phyloP scores from a whole-genome alignment of 2,329 filamentous ascomycete genomes.

The Cladosporium sp. region DNA sequence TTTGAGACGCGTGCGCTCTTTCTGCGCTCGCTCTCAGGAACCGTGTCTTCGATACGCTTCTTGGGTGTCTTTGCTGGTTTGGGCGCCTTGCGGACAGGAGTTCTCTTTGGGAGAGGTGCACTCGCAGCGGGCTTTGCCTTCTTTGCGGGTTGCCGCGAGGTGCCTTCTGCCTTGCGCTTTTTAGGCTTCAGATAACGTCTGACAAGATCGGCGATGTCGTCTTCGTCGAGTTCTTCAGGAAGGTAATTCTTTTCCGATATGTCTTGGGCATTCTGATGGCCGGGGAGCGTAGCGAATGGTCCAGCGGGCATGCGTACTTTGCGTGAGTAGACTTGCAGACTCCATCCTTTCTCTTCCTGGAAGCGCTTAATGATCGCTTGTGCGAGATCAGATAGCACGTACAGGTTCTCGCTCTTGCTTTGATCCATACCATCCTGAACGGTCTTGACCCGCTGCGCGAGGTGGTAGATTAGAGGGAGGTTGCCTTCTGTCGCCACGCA shows the following conservation, averaged over 20 bases:
- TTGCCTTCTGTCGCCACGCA: slow-evolving; percentile 82
- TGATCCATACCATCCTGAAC: slow-evolving; percentile 73
- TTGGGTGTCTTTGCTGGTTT: slow-evolving; percentile 37
- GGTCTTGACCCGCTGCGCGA: slow-evolving; percentile 89
- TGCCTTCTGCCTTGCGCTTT: slow-evolving; percentile 37
- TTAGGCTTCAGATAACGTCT: slow-evolving; percentile 62
- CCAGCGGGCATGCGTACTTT: slow-evolving; percentile 77
- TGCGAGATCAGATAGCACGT: slow-evolving; percentile 82
- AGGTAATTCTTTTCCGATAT: slow-evolving; percentile 84
- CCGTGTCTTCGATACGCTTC: slow-evolving; percentile 32
- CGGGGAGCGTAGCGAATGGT: slow-evolving; percentile 70
- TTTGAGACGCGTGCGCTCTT: slow-evolving; percentile 39
- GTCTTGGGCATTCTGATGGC: slow-evolving; percentile 73
- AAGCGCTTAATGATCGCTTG: slow-evolving; percentile 78
- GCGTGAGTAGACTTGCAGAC: slow-evolving; percentile 74
- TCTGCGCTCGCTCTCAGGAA: slow-evolving; percentile 38
- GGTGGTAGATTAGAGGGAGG: slow-evolving; percentile 81
- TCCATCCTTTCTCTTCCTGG: slow-evolving; percentile 82
- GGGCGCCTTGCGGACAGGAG: slow-evolving; percentile 26
- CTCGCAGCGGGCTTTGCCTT: not conserved
- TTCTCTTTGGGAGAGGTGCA: slow-evolving; percentile 31
- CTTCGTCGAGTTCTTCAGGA: slow-evolving; percentile 66
- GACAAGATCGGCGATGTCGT: slow-evolving; percentile 73
- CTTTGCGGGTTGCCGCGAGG: slow-evolving; percentile 21
- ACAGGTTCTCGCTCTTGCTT: slow-evolving; percentile 67